A percentile compares a stretch with the other conserved stretches of the same genome.
These are phyloP conservation scores for Tolypocladium guangdongense DNA, from an alignment of 2,329 filamentous ascomycete genomes.

Conservation along the genomic window DNA sequence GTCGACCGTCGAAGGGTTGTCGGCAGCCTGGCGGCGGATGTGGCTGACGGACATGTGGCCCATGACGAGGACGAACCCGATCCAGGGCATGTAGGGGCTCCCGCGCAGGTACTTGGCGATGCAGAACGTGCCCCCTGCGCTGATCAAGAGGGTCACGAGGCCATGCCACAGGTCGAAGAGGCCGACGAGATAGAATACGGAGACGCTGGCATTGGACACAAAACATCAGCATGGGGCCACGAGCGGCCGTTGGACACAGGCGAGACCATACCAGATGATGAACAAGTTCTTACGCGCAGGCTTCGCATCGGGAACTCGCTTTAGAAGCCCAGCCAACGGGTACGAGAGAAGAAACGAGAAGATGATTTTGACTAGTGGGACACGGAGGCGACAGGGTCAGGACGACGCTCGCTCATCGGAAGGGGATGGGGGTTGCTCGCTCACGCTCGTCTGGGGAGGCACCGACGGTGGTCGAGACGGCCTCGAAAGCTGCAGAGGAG, in stretches of 20 bases:
- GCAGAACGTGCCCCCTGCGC: constrained; percentile 66
- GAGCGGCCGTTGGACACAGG: not conserved
- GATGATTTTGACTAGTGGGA: constrained; percentile 72
- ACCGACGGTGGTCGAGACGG: constrained; percentile 18
- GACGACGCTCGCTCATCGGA: not conserved
- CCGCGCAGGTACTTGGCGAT: constrained; percentile 70
- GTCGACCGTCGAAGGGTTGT: constrained; percentile 60
- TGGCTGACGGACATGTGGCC: constrained; percentile 89
- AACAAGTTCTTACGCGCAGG: constrained; percentile 84
- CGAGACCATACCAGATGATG: constrained; percentile 52
- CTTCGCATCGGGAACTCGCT: constrained; percentile 76
- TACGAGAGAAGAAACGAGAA: constrained; percentile 86
- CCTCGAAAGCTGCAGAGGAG: constrained; percentile 19
- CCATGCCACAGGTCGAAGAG: constrained; percentile 90
- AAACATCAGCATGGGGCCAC: not conserved
- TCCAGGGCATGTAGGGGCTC: constrained; percentile 94
- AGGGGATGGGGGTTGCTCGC: constrained; percentile 4
- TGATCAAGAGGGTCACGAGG: constrained; percentile 66
- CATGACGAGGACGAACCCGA: constrained; percentile 91
- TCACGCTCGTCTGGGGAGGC: constrained; percentile 28
- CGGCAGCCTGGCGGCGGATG: constrained; percentile 63
- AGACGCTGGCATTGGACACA: constrained; percentile 40
- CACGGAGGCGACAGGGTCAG: constrained; percentile 3
- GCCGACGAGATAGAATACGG: constrained; percentile 84
- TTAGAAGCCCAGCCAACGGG: constrained; percentile 77